phyloP scores from a whole-genome alignment of 129 eudicot genomes.

The Helichrysum umbraculigerum region DNA sequence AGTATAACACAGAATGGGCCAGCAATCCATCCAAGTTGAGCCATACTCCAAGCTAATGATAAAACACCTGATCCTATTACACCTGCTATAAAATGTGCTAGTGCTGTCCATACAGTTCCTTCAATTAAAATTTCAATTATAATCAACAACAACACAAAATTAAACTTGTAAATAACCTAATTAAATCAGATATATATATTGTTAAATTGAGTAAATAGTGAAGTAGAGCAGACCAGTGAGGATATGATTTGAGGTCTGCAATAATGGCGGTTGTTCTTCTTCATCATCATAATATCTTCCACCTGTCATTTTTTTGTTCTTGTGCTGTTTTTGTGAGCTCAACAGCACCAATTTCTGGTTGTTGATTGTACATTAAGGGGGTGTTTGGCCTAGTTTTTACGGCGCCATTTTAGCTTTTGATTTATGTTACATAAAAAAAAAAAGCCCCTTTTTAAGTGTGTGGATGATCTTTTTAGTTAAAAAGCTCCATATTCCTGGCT shows the following conservation, averaged over 20 bases:
- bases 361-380: no score
- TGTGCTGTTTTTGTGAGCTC: background rate
- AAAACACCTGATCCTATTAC: conserved; percentile 84
- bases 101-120: conserved; percentile 74
- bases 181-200: background rate
- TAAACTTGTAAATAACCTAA: background rate
- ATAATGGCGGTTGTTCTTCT: conserved; percentile 20
- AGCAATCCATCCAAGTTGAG: conserved; percentile 89
- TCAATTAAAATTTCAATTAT: background rate
- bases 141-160: conserved; percentile 5
- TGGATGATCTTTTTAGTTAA: no score
- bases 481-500: no score
- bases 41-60: conserved; percentile 79
- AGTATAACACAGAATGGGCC: conserved; percentile 62
- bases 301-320: conserved; percentile 17
- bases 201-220: background rate
- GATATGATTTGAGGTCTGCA: conserved; percentile 25
- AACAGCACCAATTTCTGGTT: background rate
- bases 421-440: no score
- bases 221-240: conserved; percentile 29
- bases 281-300: conserved; percentile 19
- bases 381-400: no score
- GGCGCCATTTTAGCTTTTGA: no score
- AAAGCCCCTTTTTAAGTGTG: no score
- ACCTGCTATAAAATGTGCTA: conserved; percentile 82